Conservation (phyloP, 208 protist species). For the Hexamita inflata region DNA sequence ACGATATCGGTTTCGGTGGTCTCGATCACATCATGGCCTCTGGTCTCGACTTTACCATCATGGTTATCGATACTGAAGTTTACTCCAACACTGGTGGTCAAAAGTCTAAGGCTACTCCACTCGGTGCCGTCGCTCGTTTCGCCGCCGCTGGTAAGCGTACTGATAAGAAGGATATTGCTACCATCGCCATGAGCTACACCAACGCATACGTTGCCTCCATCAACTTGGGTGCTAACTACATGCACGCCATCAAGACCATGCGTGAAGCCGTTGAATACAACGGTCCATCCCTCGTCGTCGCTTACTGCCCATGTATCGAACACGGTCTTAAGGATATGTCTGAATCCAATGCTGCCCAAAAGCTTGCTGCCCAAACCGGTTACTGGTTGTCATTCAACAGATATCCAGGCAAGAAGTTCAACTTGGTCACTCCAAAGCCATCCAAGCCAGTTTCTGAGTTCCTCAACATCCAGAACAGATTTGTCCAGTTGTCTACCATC, state of each 20-base stretch:
- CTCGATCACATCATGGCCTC: slow-evolving; percentile 48
- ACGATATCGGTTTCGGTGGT: slow-evolving; percentile 54
- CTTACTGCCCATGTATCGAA: slow-evolving; percentile 49
- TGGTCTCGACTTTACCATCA: slow-evolving; percentile 30
- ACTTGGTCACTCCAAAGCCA: not conserved
- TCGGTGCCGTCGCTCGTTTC: slow-evolving; percentile 41
- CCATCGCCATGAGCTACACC: slow-evolving; percentile 43
- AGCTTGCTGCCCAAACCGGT: slow-evolving; percentile 45
- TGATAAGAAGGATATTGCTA: slow-evolving; percentile 48
- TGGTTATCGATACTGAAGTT: slow-evolving; percentile 52
- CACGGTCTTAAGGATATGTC: slow-evolving; percentile 34
- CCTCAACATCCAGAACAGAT: slow-evolving; percentile 21
- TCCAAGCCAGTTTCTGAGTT: slow-evolving; percentile 21
- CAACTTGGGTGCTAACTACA: slow-evolving; percentile 30
- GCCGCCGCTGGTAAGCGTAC: slow-evolving; percentile 41
- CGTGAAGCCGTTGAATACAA: slow-evolving; percentile 44
- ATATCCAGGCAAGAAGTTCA: not conserved
- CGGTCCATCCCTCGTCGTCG: slow-evolving; percentile 45
- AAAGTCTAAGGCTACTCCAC: slow-evolving; percentile 45
- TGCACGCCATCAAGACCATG: slow-evolving; percentile 39
- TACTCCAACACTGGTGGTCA: slow-evolving; percentile 57
- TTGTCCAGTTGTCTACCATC: slow-evolving; percentile 1
- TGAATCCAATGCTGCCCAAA: not conserved
- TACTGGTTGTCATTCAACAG: slow-evolving; percentile 37
- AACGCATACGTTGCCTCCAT: slow-evolving; percentile 47